Base-by-base conservation (phyloP, 1,139 yeast genomes). In the Candida sanyaensis region DNA sequence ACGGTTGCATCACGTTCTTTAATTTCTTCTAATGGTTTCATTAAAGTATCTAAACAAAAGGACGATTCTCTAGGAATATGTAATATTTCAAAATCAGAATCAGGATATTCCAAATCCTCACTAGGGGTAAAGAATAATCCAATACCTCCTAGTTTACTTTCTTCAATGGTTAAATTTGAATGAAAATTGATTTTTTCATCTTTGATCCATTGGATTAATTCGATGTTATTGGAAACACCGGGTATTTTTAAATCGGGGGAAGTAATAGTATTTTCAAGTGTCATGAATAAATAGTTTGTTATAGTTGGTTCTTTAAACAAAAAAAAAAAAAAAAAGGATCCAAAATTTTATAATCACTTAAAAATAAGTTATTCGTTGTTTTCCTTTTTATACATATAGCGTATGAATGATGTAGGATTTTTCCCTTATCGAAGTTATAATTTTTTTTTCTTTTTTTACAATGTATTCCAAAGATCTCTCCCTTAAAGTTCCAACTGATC, bases 11-110 rank as follows among this genome's bases (percentile, higher is more conserved):
- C 57, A n/a, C 57, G 44, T 5, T 12, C 9, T 45, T 60, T 67
- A 52, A 66, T 34, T 46, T 51, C 47, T 12, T 58, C 55, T 47
- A 68, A 55, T 41, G 65, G 42, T 1, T 62, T 62, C 33, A 78
- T 55, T 21, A 77, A 60, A 4, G 57, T 58, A 43, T 56, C 50
- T 24, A 68, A 61, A 51, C 69, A 72, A 42, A 72, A 63, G 0
- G 69, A 60, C 1, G 62, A 43, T 0, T 26, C 24, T 9, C 56
- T 48, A 0, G 81, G 80, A 3, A 77, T 63, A 43, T 78, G 56
- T 37, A 76, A 55, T n/a, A 75, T 58, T 40, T 66, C 52, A 58
- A 42, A 26, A 58, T 53, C 52, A 50, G 50, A 49, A 2, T 55
- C 60, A 4, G 50, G 46, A 17, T 40, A 29, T 3, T 44, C 39